Evolutionary conservation across 2,329 filamentous ascomycete species (phyloP).

Genomic region (Gaeumannomyces sp.): DNA sequence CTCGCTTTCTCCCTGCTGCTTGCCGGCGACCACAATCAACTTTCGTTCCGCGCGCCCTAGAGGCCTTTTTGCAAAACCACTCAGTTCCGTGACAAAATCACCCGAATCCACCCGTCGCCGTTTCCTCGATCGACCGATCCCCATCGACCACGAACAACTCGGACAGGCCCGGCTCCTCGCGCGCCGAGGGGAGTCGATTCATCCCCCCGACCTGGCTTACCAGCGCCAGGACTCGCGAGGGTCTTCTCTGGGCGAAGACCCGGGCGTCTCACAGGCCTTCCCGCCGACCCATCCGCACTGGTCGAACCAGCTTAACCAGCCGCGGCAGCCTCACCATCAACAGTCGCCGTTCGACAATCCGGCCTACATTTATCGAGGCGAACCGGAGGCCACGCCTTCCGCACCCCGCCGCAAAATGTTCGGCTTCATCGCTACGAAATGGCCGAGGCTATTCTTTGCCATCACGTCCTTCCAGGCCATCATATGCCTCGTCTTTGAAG

Average conservation of each 20-base stretch:
- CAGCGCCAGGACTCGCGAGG: conserved; percentile 36
- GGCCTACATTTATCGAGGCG: conserved; percentile 28
- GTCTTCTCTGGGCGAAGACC: conserved; percentile 35
- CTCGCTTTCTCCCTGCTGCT: neutral
- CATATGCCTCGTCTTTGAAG: conserved; percentile 77
- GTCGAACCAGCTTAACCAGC: conserved; percentile 17
- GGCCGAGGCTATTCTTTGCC: conserved; percentile 82
- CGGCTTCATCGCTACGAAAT: conserved; percentile 75
- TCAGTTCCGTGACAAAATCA: neutral
- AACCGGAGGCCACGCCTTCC: conserved; percentile 14
- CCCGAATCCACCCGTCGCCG: neutral
- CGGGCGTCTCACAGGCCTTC: conserved; percentile 20
- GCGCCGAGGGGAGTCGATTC: conserved; percentile 19
- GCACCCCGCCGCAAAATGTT: conserved; percentile 41
- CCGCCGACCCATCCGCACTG: neutral
- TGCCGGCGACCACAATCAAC: neutral
- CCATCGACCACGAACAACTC: neutral
- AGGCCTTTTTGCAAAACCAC: neutral
- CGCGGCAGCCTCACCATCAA: conserved; percentile 4
- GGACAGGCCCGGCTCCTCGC: conserved; percentile 11
- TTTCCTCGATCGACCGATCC: neutral
- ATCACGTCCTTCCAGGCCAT: conserved; percentile 70
- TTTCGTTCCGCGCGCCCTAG: neutral
- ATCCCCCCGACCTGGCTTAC: conserved; percentile 38
- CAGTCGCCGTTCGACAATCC: conserved; percentile 25